Percentiles rank a stretch among this genome's conserved stretches.
Conservation (phyloP, 2,329 filamentous ascomycete species). For the Dactylella cylindrospora region DNA sequence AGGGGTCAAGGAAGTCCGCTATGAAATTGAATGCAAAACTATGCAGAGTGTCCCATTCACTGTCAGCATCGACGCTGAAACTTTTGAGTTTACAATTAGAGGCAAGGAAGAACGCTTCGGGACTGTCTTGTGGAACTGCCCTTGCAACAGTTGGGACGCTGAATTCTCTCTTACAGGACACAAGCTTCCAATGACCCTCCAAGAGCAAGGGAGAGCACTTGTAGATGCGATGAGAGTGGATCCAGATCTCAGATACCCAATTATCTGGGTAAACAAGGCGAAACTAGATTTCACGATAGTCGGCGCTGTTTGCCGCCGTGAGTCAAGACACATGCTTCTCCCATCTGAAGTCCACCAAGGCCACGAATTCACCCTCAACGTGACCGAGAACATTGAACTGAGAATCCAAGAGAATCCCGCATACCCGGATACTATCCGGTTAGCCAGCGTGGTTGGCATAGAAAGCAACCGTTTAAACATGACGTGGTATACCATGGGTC, state of each 20-base stretch:
- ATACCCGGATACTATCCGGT: slow-evolving; percentile 17
- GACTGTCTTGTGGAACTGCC: slow-evolving; percentile 45
- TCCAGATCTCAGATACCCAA: slow-evolving; percentile 12
- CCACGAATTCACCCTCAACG: slow-evolving; percentile 34
- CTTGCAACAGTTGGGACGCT: slow-evolving; percentile 37
- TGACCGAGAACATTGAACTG: slow-evolving; percentile 37
- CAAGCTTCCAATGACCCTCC: slow-evolving; percentile 16
- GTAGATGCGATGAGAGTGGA: slow-evolving; percentile 25
- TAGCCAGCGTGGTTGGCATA: slow-evolving; percentile 12
- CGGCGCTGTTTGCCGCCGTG: slow-evolving; percentile 14
- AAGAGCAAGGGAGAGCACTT: slow-evolving; percentile 14
- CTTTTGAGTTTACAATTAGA: slow-evolving; percentile 45
- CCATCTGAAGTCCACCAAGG: slow-evolving; percentile 28
- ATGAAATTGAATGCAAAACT: slow-evolving; percentile 34
- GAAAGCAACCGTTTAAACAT: slow-evolving; percentile 22
- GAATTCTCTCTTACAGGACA: slow-evolving; percentile 28
- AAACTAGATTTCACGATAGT: slow-evolving; percentile 19
- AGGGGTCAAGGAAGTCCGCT: slow-evolving; percentile 16
- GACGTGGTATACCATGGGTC: slow-evolving; percentile 31
- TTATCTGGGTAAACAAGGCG: slow-evolving; percentile 8
- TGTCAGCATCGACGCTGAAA: slow-evolving; percentile 44
- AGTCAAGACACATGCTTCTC: slow-evolving; percentile 31
- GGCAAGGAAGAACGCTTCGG: slow-evolving; percentile 44
- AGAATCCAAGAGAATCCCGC: slow-evolving; percentile 16
- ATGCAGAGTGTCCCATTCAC: slow-evolving; percentile 33